phyloP scores from a whole-genome alignment of 1,284 basidiomycete species.

The Rhodotorula sp. region DNA sequence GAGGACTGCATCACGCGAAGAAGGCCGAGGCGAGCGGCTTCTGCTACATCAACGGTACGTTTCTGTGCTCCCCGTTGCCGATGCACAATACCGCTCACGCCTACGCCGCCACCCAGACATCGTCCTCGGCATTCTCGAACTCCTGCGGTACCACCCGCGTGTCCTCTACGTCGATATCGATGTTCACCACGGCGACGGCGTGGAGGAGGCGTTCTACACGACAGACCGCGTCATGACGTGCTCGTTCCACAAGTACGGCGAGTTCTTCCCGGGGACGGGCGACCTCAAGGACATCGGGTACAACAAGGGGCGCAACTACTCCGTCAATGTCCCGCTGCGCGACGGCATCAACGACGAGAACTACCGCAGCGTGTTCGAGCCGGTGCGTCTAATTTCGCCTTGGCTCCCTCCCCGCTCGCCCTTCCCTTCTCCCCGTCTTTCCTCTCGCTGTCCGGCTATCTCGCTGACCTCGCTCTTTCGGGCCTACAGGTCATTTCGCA shows the following conservation, averaged over 20 bases:
- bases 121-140: slow-evolving; percentile 92
- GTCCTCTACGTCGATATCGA: slow-evolving; percentile 99
- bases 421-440: not conserved
- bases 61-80: no score
- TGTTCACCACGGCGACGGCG: slow-evolving; percentile 98
- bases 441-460: not conserved
- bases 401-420: no score
- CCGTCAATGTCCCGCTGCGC: slow-evolving; percentile 90
- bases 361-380: slow-evolving; percentile 94
- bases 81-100: not conserved
- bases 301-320: slow-evolving; percentile 87
- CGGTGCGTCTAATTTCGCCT: slow-evolving; percentile 60
- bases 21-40: slow-evolving; percentile 98
- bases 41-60: slow-evolving; percentile 92
- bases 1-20: slow-evolving; percentile 96
- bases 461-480: not conserved
- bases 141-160: slow-evolving; percentile 89
- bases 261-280: slow-evolving; percentile 98
- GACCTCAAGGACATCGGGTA: slow-evolving; percentile 94
- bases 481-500: slow-evolving; percentile 77
- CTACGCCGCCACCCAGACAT: slow-evolving; percentile 67
- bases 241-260: slow-evolving; percentile 98
- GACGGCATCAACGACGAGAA: slow-evolving; percentile 96
- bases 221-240: slow-evolving; percentile 99
- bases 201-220: slow-evolving; percentile 99